Conservation (phyloP, 129 eudicot genomes). For the Centaurea solstitialis region DNA sequence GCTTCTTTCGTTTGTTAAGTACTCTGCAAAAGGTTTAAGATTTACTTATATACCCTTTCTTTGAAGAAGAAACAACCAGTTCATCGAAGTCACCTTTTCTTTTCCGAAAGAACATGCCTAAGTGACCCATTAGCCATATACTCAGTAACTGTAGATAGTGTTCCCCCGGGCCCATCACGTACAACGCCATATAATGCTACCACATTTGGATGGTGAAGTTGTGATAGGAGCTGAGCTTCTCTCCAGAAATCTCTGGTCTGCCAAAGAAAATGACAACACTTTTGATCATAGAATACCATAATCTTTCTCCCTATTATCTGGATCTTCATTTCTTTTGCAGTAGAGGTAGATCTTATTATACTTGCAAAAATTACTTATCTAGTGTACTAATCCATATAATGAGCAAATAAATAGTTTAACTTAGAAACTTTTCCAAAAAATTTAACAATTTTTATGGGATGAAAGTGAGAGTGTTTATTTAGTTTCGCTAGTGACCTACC, state of each 20-base stretch:
- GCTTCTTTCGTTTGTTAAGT: slow-evolving; percentile 59
- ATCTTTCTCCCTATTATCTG: not conserved
- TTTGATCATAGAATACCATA: no score
- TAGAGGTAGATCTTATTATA: not conserved
- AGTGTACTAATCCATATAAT: no score
- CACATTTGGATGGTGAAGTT: slow-evolving; percentile 81
- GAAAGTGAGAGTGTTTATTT: not conserved
- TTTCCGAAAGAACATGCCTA: slow-evolving; percentile 53
- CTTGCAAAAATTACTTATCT: not conserved
- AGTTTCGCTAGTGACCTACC: slow-evolving; percentile 31
- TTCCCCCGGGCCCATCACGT: slow-evolving; percentile 70
- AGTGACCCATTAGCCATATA: slow-evolving; percentile 72
- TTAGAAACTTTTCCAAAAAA: not conserved
- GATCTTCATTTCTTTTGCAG: not conserved
- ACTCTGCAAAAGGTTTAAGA: slow-evolving; percentile 33
- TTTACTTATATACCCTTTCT: not conserved
- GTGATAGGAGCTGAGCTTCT: slow-evolving; percentile 75
- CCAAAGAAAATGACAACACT: not conserved
- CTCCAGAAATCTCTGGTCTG: slow-evolving; percentile 83
- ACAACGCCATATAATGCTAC: slow-evolving; percentile 82
- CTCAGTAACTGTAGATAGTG: slow-evolving; percentile 71
- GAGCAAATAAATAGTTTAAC: not conserved
- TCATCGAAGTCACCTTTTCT: slow-evolving; percentile 40
- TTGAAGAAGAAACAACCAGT: not conserved
- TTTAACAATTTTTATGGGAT: not conserved